These are phyloP conservation scores for Globisporangium nodosum DNA, from an alignment of 352 stramenopile genomes.

Conservation along the genomic window DNA sequence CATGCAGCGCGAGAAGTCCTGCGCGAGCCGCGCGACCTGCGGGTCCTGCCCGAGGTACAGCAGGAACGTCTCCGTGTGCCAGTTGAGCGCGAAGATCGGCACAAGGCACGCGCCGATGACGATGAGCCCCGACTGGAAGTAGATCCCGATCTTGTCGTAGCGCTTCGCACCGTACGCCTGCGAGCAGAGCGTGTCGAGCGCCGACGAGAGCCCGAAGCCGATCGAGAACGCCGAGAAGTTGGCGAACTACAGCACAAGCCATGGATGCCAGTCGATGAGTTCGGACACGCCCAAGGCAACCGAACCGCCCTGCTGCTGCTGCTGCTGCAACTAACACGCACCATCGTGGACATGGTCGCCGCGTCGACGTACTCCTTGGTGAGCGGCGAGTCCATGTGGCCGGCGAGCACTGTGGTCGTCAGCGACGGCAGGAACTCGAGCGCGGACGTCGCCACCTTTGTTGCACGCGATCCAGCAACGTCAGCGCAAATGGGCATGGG, in stretches of 20 bases:
- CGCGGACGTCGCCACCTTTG: constrained; percentile 24
- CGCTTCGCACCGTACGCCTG: constrained; percentile 59
- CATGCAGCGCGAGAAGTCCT: constrained; percentile 49
- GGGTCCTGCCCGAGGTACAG: constrained; percentile 37
- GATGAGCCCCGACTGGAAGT: constrained; percentile 62
- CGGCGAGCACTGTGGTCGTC: constrained; percentile 49
- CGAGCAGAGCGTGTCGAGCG: constrained; percentile 72
- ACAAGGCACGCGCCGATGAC: constrained; percentile 40
- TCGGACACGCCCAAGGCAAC: background rate
- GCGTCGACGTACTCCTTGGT: constrained; percentile 58
- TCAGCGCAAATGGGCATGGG: background rate
- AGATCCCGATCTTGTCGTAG: constrained; percentile 65
- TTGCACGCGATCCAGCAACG: background rate
- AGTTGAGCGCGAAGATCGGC: constrained; percentile 55
- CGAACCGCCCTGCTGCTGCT: too few species aligned
- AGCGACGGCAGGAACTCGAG: constrained; percentile 51
- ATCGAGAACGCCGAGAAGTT: constrained; percentile 67
- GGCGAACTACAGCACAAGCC: constrained; percentile 30
- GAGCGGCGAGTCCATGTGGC: constrained; percentile 51
- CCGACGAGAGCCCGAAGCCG: constrained; percentile 57
- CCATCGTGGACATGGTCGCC: constrained; percentile 45
- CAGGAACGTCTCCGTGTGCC: constrained; percentile 44
- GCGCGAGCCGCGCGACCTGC: constrained; percentile 45
- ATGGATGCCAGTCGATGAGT: background rate
- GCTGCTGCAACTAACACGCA: constrained; percentile 6